These are phyloP conservation scores for Lentinula boryana DNA, from an alignment of 768 basidiomycete species.

Conservation along the genomic window DNA sequence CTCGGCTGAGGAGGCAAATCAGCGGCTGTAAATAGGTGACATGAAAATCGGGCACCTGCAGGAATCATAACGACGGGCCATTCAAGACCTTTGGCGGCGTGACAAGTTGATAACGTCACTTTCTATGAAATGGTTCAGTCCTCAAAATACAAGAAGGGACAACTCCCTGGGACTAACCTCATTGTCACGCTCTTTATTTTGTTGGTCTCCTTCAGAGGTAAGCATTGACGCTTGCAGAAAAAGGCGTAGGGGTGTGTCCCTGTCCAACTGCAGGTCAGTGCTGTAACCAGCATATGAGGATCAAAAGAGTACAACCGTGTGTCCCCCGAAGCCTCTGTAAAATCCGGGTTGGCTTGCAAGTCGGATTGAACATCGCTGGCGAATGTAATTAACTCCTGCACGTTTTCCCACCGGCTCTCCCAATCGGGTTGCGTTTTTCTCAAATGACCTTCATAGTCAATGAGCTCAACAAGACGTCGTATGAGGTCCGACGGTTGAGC, in stretches of 20 bases:
- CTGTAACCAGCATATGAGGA: neutral
- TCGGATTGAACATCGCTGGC: conserved; percentile 44
- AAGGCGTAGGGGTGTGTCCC: conserved; percentile 54
- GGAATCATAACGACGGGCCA: conserved; percentile 88
- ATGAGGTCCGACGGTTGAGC: conserved; percentile 60
- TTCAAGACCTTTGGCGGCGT: conserved; percentile 87
- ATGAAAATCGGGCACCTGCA: conserved; percentile 37
- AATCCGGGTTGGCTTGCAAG: conserved; percentile 5
- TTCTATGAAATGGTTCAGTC: conserved; percentile 36
- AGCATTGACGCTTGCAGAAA: conserved; percentile 82
- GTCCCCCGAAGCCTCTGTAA: neutral
- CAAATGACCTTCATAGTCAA: conserved; percentile 64
- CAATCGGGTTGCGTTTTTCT: conserved; percentile 68
- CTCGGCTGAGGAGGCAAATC: conserved; percentile 44
- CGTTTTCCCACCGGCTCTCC: conserved; percentile 79
- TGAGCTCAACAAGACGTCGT: conserved; percentile 44
- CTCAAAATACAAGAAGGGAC: neutral
- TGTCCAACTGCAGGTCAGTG: conserved; percentile 11
- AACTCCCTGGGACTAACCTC: conserved; percentile 25
- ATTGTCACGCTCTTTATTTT: conserved; percentile 42
- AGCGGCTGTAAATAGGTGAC: neutral
- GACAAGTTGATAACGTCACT: conserved; percentile 82
- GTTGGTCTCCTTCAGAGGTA: conserved; percentile 69
- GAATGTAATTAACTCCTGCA: conserved; percentile 78
- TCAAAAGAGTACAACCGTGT: neutral